A percentile compares a stretch with the other conserved stretches of the same genome.
Conservation (phyloP, 2,329 filamentous ascomycete genomes). For the Curvularia lunata region DNA sequence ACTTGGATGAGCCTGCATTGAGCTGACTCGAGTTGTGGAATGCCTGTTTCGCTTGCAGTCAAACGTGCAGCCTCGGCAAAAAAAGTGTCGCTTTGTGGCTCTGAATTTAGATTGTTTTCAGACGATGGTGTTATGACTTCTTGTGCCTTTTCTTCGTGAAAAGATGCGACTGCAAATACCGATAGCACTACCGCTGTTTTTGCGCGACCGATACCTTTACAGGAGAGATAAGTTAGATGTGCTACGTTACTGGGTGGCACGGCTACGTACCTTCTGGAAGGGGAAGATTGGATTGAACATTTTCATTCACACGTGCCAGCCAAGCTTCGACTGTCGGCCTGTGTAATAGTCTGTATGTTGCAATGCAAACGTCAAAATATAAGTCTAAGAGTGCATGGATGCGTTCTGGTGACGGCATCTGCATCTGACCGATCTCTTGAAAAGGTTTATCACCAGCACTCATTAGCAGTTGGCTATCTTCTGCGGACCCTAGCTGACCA, state of each 20-base stretch:
- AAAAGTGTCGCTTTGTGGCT: slow-evolving; percentile 47
- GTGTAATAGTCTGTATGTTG: slow-evolving; percentile 64
- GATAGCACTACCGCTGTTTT: slow-evolving; percentile 49
- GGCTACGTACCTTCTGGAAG: slow-evolving; percentile 47
- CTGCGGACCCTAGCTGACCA: slow-evolving; percentile 18
- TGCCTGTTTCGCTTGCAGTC: slow-evolving; percentile 56
- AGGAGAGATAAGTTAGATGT: neutral
- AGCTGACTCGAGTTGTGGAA: slow-evolving; percentile 60
- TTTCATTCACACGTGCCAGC: slow-evolving; percentile 35
- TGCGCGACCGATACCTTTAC: slow-evolving; percentile 44
- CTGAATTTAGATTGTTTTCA: slow-evolving; percentile 33
- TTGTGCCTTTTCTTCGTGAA: slow-evolving; percentile 53
- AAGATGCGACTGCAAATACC: slow-evolving; percentile 55
- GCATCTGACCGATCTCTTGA: slow-evolving; percentile 41
- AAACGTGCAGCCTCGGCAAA: slow-evolving; percentile 51
- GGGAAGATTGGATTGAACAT: slow-evolving; percentile 27
- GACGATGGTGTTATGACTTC: slow-evolving; percentile 30
- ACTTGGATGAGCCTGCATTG: slow-evolving; percentile 64
- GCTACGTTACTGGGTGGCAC: neutral
- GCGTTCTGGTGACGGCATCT: slow-evolving; percentile 21
- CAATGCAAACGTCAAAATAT: slow-evolving; percentile 66
- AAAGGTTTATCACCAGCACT: slow-evolving; percentile 61
- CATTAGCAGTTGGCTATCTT: slow-evolving; percentile 55
- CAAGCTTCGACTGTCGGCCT: slow-evolving; percentile 59
- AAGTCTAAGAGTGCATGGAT: slow-evolving; percentile 52